Evolutionary conservation across 1,284 basidiomycete genomes (phyloP).

Genomic region (Mycena sp.): DNA sequence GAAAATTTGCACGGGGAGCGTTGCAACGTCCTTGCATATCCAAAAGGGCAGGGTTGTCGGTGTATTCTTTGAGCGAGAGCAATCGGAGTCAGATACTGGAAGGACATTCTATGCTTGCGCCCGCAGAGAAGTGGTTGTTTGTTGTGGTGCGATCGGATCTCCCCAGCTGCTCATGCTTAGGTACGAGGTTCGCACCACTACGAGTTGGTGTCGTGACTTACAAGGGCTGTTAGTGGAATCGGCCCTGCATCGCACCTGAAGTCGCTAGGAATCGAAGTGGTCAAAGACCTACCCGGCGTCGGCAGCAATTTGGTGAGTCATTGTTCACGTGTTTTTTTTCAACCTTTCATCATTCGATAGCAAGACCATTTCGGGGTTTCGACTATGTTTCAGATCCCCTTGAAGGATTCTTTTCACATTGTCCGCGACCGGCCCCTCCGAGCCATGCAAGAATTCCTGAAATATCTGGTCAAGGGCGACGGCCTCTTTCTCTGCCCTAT

Average conservation of each 20-base stretch:
- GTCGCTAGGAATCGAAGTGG: background rate
- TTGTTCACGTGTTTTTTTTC: background rate
- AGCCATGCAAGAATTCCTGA: constrained; percentile 25
- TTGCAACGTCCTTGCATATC: background rate
- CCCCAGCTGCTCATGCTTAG: background rate
- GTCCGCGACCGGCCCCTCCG: constrained; percentile 31
- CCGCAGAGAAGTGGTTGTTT: background rate
- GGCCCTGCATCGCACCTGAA: background rate
- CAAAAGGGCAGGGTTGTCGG: background rate
- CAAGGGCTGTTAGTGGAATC: background rate
- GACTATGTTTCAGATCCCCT: constrained; percentile 34
- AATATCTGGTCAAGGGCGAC: constrained; percentile 27
- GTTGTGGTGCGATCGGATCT: background rate
- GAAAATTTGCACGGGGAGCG: too few species aligned
- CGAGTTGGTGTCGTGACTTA: background rate
- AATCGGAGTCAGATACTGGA: background rate
- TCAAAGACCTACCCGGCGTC: background rate
- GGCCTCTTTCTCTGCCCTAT: constrained; percentile 28
- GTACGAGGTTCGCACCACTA: background rate
- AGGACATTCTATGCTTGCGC: background rate
- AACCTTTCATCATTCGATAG: constrained; percentile 21
- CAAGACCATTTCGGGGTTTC: constrained; percentile 43
- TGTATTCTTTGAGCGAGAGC: background rate
- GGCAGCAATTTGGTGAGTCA: background rate
- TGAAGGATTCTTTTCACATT: constrained; percentile 36